phyloP scores from a whole-genome alignment of 2,329 filamentous ascomycete species.

The Fusarium anguioides region DNA sequence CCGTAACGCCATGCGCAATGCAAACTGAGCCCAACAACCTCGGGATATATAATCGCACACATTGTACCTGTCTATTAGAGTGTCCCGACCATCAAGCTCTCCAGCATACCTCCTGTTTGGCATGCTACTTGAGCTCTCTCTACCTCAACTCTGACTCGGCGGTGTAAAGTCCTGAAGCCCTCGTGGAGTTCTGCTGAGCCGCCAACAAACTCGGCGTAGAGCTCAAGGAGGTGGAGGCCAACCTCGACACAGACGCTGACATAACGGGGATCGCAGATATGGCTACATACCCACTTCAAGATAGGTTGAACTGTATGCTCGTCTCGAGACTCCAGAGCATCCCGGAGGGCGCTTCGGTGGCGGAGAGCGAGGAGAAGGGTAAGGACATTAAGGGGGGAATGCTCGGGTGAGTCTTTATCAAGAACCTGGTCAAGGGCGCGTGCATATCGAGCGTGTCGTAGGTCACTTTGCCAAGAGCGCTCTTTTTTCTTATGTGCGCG shows the following conservation, averaged over 20 bases:
- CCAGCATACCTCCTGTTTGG: conserved; percentile 88
- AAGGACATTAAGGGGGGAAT: conserved; percentile 72
- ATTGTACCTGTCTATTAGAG: conserved; percentile 37
- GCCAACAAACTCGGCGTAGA: conserved; percentile 85
- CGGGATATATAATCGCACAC: conserved; percentile 35
- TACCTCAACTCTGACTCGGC: conserved; percentile 78
- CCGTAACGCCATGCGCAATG: conserved; percentile 46
- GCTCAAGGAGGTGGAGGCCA: conserved; percentile 82
- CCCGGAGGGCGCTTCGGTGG: conserved; percentile 85
- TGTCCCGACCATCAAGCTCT: conserved; percentile 65
- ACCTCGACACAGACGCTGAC: conserved; percentile 85
- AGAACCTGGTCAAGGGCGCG: conserved; percentile 84
- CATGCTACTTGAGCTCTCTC: conserved; percentile 86
- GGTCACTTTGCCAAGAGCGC: conserved; percentile 81
- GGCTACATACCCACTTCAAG: conserved; percentile 82
- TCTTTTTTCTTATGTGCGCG: conserved; percentile 66
- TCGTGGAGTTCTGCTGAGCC: conserved; percentile 78
- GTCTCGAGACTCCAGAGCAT: conserved; percentile 83
- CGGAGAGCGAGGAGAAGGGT: conserved; percentile 86
- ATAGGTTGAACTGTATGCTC: conserved; percentile 85
- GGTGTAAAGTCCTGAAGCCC: conserved; percentile 75
- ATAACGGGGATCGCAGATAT: conserved; percentile 86
- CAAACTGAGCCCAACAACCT: conserved; percentile 41
- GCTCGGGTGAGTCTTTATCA: conserved; percentile 60
- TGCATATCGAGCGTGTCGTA: conserved; percentile 81